Evolutionary conservation across 139 green algal genomes (phyloP), one percentile per base, ranked within the genome.

Genomic region (Chlamydomonas applanata): DNA sequence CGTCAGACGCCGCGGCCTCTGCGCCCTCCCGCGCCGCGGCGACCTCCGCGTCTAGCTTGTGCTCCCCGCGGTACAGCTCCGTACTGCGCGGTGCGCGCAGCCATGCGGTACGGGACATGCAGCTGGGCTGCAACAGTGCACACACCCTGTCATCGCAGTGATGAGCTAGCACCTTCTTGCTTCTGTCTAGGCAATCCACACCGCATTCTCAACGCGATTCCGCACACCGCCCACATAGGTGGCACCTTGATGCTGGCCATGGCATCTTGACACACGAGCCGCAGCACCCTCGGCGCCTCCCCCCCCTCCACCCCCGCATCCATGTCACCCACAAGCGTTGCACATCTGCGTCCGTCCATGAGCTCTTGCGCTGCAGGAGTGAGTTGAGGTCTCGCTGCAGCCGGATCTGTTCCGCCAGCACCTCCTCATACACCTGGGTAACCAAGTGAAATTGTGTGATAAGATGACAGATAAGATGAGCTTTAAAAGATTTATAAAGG

Each of bases 351-450:
- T 64, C 66, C 19, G 46, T 33, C 82, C 82, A 87, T 45, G 53
- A 75, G 75, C 67, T 66, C 75, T 87, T 87, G 56, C 78, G 75
- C 75, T 87, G 76, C 61, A 87, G 82, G 71, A 87, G 68, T 24
- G 33, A 30, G 49, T 79, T 81, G 27, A 81, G 52, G 67, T 87
- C 78, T 54, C 74, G 70, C 40, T 78, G 77, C 36, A 78, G 62
- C 19, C 77, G 35, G 1, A 73, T 25, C 67, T 73, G 67, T 7
- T 16, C 22, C 4, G 33, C 45, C 17, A 73, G 7, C 24, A 53
- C 29, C 14, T 24, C 27, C 29, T 73, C 67, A 46, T 73, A 46
- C 2, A 27, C 45, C 67, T 73, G 44, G 40, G 40, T n/a, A n/a
- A n/a, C n/a, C n/a, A n/a, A n/a, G n/a, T n/a, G n/a, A n/a, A n/a